Evolutionary conservation across 2,329 filamentous ascomycete species (phyloP), one percentile per base, ranked within the genome.

Genomic region (Fusarium miscanthi): DNA sequence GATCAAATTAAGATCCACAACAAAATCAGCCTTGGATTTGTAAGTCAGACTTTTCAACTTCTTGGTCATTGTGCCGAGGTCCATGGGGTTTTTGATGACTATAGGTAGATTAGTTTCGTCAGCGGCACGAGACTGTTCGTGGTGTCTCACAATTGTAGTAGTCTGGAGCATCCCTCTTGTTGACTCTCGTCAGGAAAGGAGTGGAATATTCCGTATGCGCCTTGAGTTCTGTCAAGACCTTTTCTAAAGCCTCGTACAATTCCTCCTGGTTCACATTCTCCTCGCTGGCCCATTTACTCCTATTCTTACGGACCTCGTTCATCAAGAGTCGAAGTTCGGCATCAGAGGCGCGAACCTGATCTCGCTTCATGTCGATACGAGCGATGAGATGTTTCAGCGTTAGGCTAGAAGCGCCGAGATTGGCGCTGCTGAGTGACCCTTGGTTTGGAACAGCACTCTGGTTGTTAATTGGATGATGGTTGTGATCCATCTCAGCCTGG

Each of bases 201-300:
- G 94, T 94, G 3, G 96, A 98, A 82, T 98, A 97, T 81, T 99
- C 96, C 4, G 94, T 97, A 85, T 97, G 95, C 40, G 96, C 96
- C 82, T 98, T 98, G 62, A 99, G 90, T 81, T 98, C 95, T 78
- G 95, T 97, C 78, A 99, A 87, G 58, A 99, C 96, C 84, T 98
- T 98, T 81, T 99, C 96, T 19, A 96, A 87, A 16, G 96, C 94
- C 84, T 99, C 96, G 80, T 99, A 99, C 10, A 99, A 87, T 82
- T 99, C 96, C 82, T 99, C 96, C 82, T 99, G 96, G 66, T 96
- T 95, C 69, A 99, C 92, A 75, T 97, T 96, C 76, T 99, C 96
- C 82, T 98, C 96, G 80, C 93, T 98, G 7, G 96, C 95, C 96
- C 96, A 99, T 84, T 99, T 99, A 82, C 95, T 98, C 77, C 96